phyloP scores from a whole-genome alignment of 2,329 filamentous ascomycete genomes.

The Fusarium brachygibbosum region DNA sequence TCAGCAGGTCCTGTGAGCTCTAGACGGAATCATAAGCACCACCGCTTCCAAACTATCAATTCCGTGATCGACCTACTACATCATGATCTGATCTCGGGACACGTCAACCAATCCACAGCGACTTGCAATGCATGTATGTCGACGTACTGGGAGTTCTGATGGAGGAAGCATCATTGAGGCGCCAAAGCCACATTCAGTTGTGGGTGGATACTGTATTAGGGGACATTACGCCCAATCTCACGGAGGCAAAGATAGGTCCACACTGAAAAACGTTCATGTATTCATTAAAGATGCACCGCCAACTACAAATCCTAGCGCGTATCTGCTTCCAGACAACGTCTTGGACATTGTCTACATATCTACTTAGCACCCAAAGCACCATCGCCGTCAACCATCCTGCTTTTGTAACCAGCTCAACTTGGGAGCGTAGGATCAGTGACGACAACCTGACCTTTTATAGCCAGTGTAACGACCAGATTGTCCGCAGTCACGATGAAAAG shows the following conservation, averaged over 20 bases:
- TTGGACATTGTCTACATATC: constrained; percentile 44
- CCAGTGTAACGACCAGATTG: constrained; percentile 24
- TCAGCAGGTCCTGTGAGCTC: constrained; percentile 65
- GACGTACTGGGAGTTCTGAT: not conserved
- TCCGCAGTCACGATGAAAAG: constrained; percentile 41
- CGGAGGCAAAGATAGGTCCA: not conserved
- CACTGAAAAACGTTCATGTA: constrained; percentile 44
- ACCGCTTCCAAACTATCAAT: no score
- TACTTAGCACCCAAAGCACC: constrained; percentile 38
- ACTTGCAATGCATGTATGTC: not conserved
- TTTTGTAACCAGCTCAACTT: constrained; percentile 35
- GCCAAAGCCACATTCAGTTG: not conserved
- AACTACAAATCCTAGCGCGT: constrained; percentile 43
- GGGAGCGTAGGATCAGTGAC: constrained; percentile 25
- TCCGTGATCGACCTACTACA: not conserved
- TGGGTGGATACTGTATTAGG: not conserved
- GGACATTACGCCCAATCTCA: not conserved
- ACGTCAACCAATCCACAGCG: not conserved
- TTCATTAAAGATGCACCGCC: constrained; percentile 50
- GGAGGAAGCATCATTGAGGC: not conserved
- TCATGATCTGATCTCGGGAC: not conserved
- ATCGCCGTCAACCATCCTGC: constrained; percentile 39
- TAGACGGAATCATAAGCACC: not conserved
- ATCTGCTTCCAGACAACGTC: constrained; percentile 43
- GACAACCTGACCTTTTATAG: constrained; percentile 21